Percentiles rank a stretch among this genome's conserved stretches.
Conservation (phyloP, 169 alveolate species). For the Babesia divergens region DNA sequence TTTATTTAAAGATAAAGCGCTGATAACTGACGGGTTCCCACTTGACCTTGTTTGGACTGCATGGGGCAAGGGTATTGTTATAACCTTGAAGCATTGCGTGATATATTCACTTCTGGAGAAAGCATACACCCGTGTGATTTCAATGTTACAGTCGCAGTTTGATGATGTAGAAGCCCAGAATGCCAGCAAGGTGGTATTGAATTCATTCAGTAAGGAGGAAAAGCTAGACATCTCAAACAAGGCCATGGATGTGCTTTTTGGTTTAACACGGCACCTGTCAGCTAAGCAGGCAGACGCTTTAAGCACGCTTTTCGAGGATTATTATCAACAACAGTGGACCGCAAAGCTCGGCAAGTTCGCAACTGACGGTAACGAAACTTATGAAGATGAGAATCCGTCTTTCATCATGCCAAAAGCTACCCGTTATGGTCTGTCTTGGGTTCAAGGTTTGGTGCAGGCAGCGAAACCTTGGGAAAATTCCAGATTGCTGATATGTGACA, state of each 20-base stretch:
- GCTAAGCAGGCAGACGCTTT: background rate
- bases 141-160: background rate
- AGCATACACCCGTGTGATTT: background rate
- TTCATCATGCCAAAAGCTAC: background rate
- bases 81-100: constrained; percentile 24
- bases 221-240: background rate
- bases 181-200: background rate
- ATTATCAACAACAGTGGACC: background rate
- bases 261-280: background rate
- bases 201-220: background rate
- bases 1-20: background rate
- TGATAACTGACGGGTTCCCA: background rate
- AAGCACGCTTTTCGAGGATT: background rate
- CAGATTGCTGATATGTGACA: background rate
- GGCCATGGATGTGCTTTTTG: background rate
- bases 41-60: constrained; percentile 21
- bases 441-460: no score
- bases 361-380: background rate
- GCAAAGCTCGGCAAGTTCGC: background rate
- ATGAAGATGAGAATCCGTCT: background rate
- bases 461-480: background rate
- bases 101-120: background rate
- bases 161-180: background rate
- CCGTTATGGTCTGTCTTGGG: background rate
- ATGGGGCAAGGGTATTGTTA: background rate